phyloP scores from a whole-genome alignment of 371 early-diverging fungal species.

The Vairimorpha necatrix region DNA sequence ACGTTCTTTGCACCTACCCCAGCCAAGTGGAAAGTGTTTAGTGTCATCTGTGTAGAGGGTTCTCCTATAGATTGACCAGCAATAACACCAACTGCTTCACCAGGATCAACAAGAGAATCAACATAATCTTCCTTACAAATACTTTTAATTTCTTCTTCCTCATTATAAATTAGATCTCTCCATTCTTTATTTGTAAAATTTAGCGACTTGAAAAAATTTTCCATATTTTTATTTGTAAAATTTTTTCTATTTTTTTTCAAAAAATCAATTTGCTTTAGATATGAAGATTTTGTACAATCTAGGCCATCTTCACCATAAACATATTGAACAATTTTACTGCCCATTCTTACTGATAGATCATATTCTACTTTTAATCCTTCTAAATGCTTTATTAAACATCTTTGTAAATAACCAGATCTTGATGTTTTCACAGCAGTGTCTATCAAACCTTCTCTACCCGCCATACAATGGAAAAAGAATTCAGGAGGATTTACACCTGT shows the following conservation, averaged over 20 bases:
- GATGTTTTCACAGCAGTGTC: slow-evolving; percentile 99
- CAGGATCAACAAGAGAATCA: slow-evolving; percentile 75
- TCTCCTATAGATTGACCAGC: slow-evolving; percentile 98
- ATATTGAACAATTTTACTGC: slow-evolving; percentile 90
- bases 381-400: slow-evolving; percentile 97
- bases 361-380: slow-evolving; percentile 90
- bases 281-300: slow-evolving; percentile 78
- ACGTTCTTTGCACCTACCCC: slow-evolving; percentile 97
- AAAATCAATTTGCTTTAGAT: slow-evolving; percentile 73
- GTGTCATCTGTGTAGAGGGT: slow-evolving; percentile 99
- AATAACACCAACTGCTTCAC: slow-evolving; percentile 92
- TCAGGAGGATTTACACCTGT: slow-evolving; percentile 90
- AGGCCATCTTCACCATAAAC: slow-evolving; percentile 97
- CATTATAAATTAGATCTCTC: background rate
- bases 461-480: slow-evolving; percentile 85
- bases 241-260: slow-evolving; percentile 68
- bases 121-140: slow-evolving; percentile 39
- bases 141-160: slow-evolving; percentile 14
- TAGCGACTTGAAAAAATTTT: background rate
- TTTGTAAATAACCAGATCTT: slow-evolving; percentile 95
- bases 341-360: slow-evolving; percentile 87
- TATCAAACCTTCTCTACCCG: slow-evolving; percentile 98
- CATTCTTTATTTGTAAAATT: background rate
- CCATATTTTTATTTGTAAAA: background rate
- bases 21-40: slow-evolving; percentile 99